Percentiles rank a stretch among this genome's conserved stretches.
phyloP scores from a whole-genome alignment of 2,329 filamentous ascomycete species.

The Fusarium beomiforme region DNA sequence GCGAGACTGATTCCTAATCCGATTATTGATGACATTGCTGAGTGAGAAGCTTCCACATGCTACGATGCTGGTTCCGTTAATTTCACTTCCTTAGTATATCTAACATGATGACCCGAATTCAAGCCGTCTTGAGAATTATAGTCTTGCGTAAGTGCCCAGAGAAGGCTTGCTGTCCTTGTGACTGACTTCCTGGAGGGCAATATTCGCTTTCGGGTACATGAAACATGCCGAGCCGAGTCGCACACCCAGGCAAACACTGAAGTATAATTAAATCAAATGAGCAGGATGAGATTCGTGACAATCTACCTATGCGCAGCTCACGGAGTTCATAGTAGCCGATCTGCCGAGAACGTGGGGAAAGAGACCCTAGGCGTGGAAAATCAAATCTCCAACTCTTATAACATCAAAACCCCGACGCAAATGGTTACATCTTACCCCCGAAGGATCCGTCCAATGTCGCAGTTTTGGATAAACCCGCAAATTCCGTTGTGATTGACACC shows the following conservation, averaged over 20 bases:
- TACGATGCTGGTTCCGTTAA: background rate
- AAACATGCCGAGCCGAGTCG: slow-evolving; percentile 26
- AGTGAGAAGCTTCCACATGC: slow-evolving; percentile 30
- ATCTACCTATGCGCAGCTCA: background rate
- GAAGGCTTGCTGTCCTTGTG: slow-evolving; percentile 7
- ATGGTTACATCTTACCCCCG: slow-evolving; percentile 30
- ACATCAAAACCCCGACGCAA: background rate
- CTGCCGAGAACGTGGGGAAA: slow-evolving; percentile 34
- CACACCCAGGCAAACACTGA: background rate
- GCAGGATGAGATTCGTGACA: background rate
- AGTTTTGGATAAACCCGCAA: slow-evolving; percentile 23
- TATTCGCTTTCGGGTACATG: slow-evolving; percentile 36
- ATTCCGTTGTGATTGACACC: slow-evolving; percentile 22
- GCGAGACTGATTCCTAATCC: slow-evolving; percentile 33
- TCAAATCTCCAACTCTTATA: background rate
- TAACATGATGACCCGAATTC: background rate
- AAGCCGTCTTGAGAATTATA: background rate
- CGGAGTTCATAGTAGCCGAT: slow-evolving; percentile 31
- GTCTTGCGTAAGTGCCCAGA: background rate
- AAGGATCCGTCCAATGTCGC: slow-evolving; percentile 14
- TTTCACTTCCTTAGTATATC: background rate
- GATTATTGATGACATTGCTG: slow-evolving; percentile 23
- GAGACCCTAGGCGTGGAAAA: background rate
- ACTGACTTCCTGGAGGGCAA: slow-evolving; percentile 13
- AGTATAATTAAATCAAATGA: slow-evolving; percentile 8